Evolutionary conservation across 495 filamentous ascomycete genomes (phyloP), one percentile per base, ranked within the genome.

Genomic region (Hyaloscypha finlandica): DNA sequence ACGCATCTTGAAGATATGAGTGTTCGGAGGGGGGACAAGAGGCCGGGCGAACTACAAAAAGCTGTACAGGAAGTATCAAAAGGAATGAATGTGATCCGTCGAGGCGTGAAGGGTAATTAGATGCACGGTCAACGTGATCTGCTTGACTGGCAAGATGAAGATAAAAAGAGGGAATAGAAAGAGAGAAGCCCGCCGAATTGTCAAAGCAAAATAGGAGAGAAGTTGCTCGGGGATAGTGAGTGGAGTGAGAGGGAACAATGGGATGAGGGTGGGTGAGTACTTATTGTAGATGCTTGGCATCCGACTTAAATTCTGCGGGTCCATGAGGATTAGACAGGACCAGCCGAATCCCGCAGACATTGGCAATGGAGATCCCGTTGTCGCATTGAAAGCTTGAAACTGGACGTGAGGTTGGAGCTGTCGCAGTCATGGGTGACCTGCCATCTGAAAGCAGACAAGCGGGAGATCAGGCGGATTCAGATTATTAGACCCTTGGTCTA

Each of bases 321-420:
- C 66, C 67, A 30, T 63, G 59, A 42, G 29, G 35, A 63, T 68
- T 65, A 53, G 56, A 65, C 45, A 63, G 62, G 68, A 65, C 45
- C 60, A 64, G 54, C 58, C 45, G 58, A 29, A 56, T 63, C 61
- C 35, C 69, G 63, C 52, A 45, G 19, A 69, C 68, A 71, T 71
- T 68, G 71, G 68, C 70, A 72, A 71, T 69, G 73, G 66, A 64
- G 74, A 75, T 75, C 72, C 69, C 72, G 72, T 70, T 61, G 73
- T 73, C 74, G 72, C 73, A 78, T 73, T 61, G 69, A 39, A 68
- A 19, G 45, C 61, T 70, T 78, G 76, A 78, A 78, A 78, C 76
- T 67, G 66, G 72, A 71, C 42, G 54, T 73, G 71, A 78, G 72
- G 71, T 68, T 52, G 51, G 54, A 66, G 64, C 20, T 70, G 73